Evolutionary conservation across 805 yeast species (phyloP).

Genomic region (Monosporozyma unispora): DNA sequence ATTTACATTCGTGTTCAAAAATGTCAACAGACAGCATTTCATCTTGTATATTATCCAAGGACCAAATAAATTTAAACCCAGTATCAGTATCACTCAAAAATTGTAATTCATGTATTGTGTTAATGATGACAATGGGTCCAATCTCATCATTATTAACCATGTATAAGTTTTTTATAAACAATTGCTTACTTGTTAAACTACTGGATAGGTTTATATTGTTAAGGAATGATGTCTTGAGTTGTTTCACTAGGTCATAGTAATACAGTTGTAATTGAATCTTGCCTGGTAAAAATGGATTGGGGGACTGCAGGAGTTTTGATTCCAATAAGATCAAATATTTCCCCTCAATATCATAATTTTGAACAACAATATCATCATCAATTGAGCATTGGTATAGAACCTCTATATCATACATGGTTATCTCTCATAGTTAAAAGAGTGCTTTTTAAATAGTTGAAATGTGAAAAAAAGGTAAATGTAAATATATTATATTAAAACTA

Average conservation of each 20-base stretch:
- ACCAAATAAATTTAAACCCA: constrained; percentile 3
- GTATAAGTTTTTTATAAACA: not conserved
- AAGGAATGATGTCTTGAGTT: not conserved
- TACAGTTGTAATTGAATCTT: not conserved
- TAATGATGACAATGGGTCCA: not conserved
- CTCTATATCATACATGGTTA: not conserved
- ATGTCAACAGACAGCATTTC: constrained; percentile 1
- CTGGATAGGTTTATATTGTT: not conserved
- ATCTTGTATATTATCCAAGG: constrained; percentile 1
- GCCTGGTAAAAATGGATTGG: not conserved
- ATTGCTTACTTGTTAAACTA: not conserved
- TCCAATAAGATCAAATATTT: not conserved
- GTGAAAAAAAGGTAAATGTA: too few species aligned
- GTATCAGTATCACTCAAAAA: not conserved
- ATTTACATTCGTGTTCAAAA: not conserved
- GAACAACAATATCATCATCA: not conserved
- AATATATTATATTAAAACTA: too few species aligned
- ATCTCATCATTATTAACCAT: not conserved
- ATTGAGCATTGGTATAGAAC: not conserved
- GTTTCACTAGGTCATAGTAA: not conserved
- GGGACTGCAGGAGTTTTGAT: not conserved
- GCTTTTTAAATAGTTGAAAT: too few species aligned
- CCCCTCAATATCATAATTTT: not conserved
- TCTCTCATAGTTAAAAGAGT: too few species aligned
- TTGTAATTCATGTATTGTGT: not conserved